phyloP scores from a whole-genome alignment of 2,329 filamentous ascomycete genomes.

The Beauveria sp. region DNA sequence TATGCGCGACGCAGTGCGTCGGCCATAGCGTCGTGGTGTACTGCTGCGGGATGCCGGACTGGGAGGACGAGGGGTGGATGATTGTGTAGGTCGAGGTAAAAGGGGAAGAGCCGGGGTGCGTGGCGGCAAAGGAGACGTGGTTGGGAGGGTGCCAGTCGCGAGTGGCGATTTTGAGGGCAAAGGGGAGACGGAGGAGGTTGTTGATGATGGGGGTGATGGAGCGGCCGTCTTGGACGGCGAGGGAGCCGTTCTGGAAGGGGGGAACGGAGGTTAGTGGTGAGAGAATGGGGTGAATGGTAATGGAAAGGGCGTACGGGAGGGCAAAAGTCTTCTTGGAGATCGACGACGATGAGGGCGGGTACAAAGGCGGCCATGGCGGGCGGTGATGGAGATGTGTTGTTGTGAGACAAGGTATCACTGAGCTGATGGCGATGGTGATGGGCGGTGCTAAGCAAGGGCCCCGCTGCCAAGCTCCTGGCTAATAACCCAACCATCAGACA shows the following conservation, averaged over 20 bases:
- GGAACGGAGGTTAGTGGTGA: neutral
- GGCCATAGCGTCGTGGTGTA: slow-evolving; percentile 77
- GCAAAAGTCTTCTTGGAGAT: slow-evolving; percentile 93
- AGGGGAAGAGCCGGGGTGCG: slow-evolving; percentile 61
- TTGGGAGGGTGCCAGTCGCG: slow-evolving; percentile 80
- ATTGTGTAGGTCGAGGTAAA: slow-evolving; percentile 61
- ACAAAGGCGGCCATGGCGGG: slow-evolving; percentile 1
- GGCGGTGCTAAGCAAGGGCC: too few relatives aligned
- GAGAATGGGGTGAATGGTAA: neutral
- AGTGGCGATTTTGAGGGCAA: slow-evolving; percentile 72
- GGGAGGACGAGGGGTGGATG: slow-evolving; percentile 43
- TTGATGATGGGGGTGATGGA: slow-evolving; percentile 66
- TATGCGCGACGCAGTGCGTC: slow-evolving; percentile 74
- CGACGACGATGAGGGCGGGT: slow-evolving; percentile 61
- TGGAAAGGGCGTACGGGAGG: slow-evolving; percentile 59
- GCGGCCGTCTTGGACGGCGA: slow-evolving; percentile 71
- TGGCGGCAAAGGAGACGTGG: slow-evolving; percentile 84
- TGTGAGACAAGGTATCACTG: neutral
- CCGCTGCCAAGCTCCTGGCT: too few relatives aligned
- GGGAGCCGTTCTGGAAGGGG: slow-evolving; percentile 61
- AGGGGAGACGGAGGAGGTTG: slow-evolving; percentile 61
- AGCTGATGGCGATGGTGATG: neutral
- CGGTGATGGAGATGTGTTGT: neutral
- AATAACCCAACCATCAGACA: too few relatives aligned
- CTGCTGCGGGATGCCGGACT: too few relatives aligned